Evolutionary conservation across 345 rosid genomes (phyloP).

Genomic region (Rubroshorea leprosula): DNA sequence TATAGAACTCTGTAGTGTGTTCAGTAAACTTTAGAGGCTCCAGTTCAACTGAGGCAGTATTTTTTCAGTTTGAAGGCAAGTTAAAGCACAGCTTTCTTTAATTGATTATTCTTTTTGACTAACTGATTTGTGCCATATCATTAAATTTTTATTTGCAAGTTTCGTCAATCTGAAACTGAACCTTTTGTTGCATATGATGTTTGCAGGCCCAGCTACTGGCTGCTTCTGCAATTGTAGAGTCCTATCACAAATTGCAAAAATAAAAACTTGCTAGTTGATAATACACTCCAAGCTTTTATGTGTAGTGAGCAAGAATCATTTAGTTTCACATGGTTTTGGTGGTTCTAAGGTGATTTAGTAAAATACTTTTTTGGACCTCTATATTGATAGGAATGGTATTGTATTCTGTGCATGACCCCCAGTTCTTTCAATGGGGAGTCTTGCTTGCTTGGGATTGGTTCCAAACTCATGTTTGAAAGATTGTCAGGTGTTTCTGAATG

Average conservation of each 20-base stretch:
- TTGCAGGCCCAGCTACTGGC: constrained; percentile 34
- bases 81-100: too few relatives aligned
- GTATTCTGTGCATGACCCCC: not conserved
- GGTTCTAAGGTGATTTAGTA: constrained; percentile 54
- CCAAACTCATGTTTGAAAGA: too few relatives aligned
- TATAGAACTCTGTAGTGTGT: constrained; percentile 27
- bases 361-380: constrained; percentile 11
- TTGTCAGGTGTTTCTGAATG: too few relatives aligned
- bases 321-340: constrained; percentile 24
- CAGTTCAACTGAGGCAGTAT: constrained; percentile 23
- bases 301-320: constrained; percentile 39
- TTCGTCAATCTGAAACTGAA: constrained; percentile 11
- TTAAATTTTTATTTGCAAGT: not conserved
- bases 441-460: too few relatives aligned
- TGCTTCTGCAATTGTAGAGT: constrained; percentile 17
- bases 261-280: too few relatives aligned
- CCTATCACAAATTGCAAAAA: constrained; percentile 17
- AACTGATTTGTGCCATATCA: not conserved
- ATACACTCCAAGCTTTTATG: too few relatives aligned
- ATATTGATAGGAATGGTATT: not conserved
- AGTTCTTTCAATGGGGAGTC: not conserved
- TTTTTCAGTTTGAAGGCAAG: constrained; percentile 37
- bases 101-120: not conserved
- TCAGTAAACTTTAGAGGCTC: constrained; percentile 18
- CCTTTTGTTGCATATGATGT: constrained; percentile 7